phyloP scores from a whole-genome alignment of 2,329 filamentous ascomycete species.

The Exserohilum rostratum region DNA sequence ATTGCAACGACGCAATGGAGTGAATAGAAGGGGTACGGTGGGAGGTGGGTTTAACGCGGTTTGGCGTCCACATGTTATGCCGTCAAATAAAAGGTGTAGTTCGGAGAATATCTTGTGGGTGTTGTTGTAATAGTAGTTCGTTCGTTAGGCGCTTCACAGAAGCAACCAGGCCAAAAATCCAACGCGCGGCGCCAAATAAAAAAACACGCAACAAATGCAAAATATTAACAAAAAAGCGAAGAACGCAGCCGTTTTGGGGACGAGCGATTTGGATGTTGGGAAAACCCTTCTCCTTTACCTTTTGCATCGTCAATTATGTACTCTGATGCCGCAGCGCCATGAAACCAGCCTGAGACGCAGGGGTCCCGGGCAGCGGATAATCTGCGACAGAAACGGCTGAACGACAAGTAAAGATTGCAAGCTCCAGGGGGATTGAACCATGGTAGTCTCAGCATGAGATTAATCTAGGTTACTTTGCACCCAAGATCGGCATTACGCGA shows the following conservation, averaged over 20 bases:
- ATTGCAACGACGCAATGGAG: conserved; percentile 23
- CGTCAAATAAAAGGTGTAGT: neutral
- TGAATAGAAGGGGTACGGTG: conserved; percentile 41
- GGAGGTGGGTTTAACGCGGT: conserved; percentile 35
- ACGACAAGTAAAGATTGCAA: conserved; percentile 16
- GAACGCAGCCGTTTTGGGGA: neutral
- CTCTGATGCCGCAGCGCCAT: conserved; percentile 21
- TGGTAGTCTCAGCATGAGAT: conserved; percentile 7
- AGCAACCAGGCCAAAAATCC: no score
- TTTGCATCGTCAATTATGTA: conserved; percentile 9
- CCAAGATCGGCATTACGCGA: no score
- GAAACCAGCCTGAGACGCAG: conserved; percentile 45
- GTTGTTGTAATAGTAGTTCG: neutral
- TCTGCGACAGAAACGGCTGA: conserved; percentile 28
- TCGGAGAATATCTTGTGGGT: neutral
- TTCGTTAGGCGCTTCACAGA: no score
- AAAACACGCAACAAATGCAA: no score
- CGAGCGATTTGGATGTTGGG: neutral
- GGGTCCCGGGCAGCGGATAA: conserved; percentile 20
- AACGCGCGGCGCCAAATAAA: no score
- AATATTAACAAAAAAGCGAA: no score
- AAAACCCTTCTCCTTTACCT: neutral
- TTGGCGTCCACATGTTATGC: conserved; percentile 44
- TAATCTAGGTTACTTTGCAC: conserved; percentile 5
- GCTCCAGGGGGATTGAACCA: neutral